Conservation (phyloP, 176 grass and related monocot genomes). For the Triticum aestivum region DNA sequence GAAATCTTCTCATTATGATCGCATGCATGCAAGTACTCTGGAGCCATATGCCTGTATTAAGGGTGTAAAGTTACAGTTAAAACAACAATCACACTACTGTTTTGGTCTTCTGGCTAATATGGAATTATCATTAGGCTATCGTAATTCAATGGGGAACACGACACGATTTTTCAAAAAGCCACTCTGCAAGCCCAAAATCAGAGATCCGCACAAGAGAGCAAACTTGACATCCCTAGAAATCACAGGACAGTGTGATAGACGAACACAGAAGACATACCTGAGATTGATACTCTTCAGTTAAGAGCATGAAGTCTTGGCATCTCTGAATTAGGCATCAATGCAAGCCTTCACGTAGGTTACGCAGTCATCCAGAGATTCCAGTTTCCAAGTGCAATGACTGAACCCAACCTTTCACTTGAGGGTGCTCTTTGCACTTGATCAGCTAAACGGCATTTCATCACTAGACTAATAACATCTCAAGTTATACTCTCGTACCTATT, state of each 20-base stretch:
- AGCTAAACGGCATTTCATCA: conserved; percentile 47
- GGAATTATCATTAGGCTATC: background rate
- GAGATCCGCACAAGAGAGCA: conserved; percentile 51
- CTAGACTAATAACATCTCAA: conserved; percentile 27
- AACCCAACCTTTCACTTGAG: conserved; percentile 81
- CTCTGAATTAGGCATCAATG: conserved; percentile 86
- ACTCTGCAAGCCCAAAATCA: conserved; percentile 85
- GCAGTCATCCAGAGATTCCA: conserved; percentile 69
- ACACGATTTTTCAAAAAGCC: conserved; percentile 71
- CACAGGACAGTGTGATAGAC: background rate
- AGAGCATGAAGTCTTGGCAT: conserved; percentile 90
- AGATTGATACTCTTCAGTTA: conserved; percentile 80
- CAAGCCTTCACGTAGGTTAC: conserved; percentile 81
- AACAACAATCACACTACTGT: background rate
- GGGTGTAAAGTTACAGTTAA: conserved; percentile 18
- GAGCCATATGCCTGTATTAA: conserved; percentile 63
- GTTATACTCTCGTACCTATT: conserved; percentile 13
- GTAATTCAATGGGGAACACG: conserved; percentile 75
- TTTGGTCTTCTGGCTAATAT: conserved; percentile 12
- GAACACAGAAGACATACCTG: conserved; percentile 46
- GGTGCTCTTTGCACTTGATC: conserved; percentile 65
- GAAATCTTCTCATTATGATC: conserved; percentile 79
- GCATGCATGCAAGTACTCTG: conserved; percentile 90
- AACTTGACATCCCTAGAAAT: conserved; percentile 17
- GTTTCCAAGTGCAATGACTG: conserved; percentile 66